Conservation (phyloP, 148 eudicot species). For the Drosera capensis region DNA sequence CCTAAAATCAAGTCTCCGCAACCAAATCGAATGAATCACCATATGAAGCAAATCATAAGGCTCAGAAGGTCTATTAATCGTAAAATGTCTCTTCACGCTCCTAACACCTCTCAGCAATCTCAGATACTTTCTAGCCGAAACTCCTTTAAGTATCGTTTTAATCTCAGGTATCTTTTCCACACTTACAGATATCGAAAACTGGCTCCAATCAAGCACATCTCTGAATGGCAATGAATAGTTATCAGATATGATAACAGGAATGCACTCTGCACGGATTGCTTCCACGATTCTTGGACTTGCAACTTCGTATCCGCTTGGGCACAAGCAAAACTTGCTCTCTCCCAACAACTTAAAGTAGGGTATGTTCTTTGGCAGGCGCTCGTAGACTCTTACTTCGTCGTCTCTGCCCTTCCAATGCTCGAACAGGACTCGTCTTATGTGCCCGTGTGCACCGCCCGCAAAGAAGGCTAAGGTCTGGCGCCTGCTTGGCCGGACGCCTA, state of each 20-base stretch:
- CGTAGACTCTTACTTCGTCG: constrained; percentile 3
- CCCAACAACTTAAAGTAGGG: constrained; percentile 4
- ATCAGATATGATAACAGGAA: constrained; percentile 5
- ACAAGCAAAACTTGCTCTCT: constrained; percentile 4
- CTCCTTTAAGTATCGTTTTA: constrained; percentile 2
- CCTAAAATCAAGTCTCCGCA: constrained; percentile 6
- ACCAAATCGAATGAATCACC: constrained; percentile 10
- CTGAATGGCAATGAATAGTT: constrained; percentile 6
- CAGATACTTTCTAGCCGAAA: constrained; percentile 1
- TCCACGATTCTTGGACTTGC: constrained; percentile 9
- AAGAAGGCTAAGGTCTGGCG: constrained; percentile 29
- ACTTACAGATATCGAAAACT: constrained; percentile 3
- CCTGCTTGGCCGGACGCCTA: constrained; percentile 1
- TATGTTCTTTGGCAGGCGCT: constrained; percentile 2
- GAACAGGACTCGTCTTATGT: constrained; percentile 12
- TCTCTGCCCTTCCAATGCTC: constrained; percentile 16
- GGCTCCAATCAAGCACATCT: constrained; percentile 7
- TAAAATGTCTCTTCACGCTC: constrained; percentile 5
- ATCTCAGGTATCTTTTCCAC: constrained; percentile 5
- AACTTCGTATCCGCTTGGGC: constrained; percentile 9
- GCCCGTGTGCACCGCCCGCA: constrained; percentile 27
- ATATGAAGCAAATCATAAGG: constrained; percentile 10
- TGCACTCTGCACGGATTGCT: constrained; percentile 3
- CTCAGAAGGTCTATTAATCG: constrained; percentile 6
- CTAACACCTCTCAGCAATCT: constrained; percentile 1